Conservation (phyloP, 257 asterid species). For the Gentiana straminea region DNA sequence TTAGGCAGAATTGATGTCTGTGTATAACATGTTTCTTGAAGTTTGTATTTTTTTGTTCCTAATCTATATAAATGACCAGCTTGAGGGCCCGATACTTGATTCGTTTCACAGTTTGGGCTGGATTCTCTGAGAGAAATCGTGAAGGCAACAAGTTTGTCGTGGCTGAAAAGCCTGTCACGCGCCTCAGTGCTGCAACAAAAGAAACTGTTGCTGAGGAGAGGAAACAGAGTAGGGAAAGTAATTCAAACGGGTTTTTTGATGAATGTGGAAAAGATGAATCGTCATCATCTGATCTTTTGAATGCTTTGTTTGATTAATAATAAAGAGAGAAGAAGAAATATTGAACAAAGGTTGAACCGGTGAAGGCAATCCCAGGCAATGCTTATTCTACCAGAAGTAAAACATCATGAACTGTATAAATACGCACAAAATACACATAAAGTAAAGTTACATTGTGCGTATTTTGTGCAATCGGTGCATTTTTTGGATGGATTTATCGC, state of each 20-base stretch:
- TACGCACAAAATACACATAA: no score
- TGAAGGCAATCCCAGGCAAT: no score
- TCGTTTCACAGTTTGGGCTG: slow-evolving; percentile 77
- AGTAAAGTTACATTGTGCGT: no score
- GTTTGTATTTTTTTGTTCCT: no score
- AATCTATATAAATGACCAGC: no score
- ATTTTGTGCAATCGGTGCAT: no score
- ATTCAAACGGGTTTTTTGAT: slow-evolving; percentile 48
- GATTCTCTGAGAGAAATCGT: slow-evolving; percentile 84
- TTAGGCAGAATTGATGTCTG: no score
- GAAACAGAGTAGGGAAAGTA: slow-evolving; percentile 50
- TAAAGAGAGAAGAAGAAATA: not conserved
- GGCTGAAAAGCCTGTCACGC: slow-evolving; percentile 63
- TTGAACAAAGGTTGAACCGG: not conserved
- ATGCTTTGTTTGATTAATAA: slow-evolving; percentile 52
- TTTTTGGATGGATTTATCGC: no score
- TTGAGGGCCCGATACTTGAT: not conserved
- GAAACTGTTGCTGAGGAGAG: slow-evolving; percentile 76
- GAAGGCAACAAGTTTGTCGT: slow-evolving; percentile 88
- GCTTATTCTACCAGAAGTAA: no score
- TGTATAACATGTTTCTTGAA: no score
- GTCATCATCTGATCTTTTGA: slow-evolving; percentile 59
- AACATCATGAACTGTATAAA: no score
- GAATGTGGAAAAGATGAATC: slow-evolving; percentile 41
- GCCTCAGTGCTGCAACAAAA: slow-evolving; percentile 49